Evolutionary conservation across 2,329 filamentous ascomycete species (phyloP).

Genomic region (Trichoderma cornu-damae): DNA sequence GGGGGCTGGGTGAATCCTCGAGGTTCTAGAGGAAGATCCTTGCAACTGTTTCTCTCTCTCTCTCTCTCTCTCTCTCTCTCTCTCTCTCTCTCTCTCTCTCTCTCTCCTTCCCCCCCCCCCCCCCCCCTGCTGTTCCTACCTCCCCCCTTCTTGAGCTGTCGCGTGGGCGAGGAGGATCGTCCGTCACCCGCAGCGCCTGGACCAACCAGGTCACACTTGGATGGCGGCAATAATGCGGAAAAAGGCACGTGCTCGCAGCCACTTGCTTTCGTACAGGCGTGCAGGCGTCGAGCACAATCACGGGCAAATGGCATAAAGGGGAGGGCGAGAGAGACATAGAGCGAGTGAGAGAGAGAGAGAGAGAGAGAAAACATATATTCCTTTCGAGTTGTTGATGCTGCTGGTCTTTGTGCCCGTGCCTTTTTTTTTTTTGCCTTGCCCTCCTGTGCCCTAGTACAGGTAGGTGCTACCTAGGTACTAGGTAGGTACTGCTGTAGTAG

Average conservation of each 20-base stretch:
- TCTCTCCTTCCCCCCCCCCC: too few relatives aligned
- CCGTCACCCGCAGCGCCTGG: conserved; percentile 3
- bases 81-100: not conserved
- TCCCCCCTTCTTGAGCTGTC: not conserved
- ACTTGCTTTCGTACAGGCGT: not conserved
- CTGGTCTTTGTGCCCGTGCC: too few relatives aligned
- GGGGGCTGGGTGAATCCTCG: not conserved
- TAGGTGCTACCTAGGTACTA: not conserved
- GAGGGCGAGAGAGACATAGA: too few relatives aligned
- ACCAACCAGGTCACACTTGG: not conserved
- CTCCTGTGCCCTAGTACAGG: too few relatives aligned
- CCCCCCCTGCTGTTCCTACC: too few relatives aligned
- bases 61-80: not conserved
- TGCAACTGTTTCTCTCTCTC: not conserved
- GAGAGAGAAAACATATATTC: too few relatives aligned
- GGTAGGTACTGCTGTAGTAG: too few relatives aligned
- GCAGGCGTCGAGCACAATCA: not conserved
- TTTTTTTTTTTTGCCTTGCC: too few relatives aligned
- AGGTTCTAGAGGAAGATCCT: not conserved
- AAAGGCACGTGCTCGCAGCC: not conserved
- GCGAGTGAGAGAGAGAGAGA: too few relatives aligned
- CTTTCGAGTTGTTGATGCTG: too few relatives aligned
- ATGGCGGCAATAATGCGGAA: not conserved
- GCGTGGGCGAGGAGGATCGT: not conserved
- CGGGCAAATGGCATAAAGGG: too few relatives aligned